Evolutionary conservation across 441 rosid species (phyloP), one percentile per base, ranked within the genome.

Genomic region (Pelargonium citronellum): DNA sequence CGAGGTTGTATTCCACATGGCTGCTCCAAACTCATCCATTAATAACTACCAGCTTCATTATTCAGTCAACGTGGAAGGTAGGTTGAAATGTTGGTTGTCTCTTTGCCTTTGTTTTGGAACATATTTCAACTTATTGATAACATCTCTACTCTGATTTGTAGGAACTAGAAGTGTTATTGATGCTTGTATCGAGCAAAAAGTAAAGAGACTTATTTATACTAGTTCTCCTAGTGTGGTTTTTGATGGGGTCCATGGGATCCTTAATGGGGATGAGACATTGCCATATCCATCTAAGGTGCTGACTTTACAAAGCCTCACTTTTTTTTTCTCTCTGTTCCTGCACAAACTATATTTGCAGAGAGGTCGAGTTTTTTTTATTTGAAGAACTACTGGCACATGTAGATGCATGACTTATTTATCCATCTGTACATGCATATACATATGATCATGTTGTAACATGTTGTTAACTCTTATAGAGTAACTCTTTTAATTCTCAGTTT

Each of bases 161-260:
- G 97, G 98, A 67, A 91, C 98, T 0, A 80, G 77, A 80, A 91
- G 87, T 81, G 87, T 91, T 6, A 87, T 94, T 67, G 95, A 84
- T 73, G 93, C 95, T 69, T 91, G 98, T 71, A 61, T 80, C 64
- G 88, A 87, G 79, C 81, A 78, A 68, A 86, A 89, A 67, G 92
- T 88, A 46, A 91, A 84, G 87, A 88, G 93, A 74, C 89, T 94
- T 16, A 88, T 94, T 71, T 94, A 88, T 74, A 91, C 98, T 5
- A 94, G 98, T 75, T 94, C 97, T 44, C 88, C 96, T 5, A 91
- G 97, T 64, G 98, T 94, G 1, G 93, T 91, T 39, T 90, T 89
- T 78, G 96, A 91, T 74, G 96, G 98, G 47, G 74, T 86, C 61
- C 83, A 80, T 64, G 88, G 83, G 66, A 84, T 85, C 64, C 19